Percentiles rank a stretch among this genome's conserved stretches.
These are phyloP conservation scores for Calophaca sinica DNA, from an alignment of 306 rosid genomes.

Conservation along the genomic window DNA sequence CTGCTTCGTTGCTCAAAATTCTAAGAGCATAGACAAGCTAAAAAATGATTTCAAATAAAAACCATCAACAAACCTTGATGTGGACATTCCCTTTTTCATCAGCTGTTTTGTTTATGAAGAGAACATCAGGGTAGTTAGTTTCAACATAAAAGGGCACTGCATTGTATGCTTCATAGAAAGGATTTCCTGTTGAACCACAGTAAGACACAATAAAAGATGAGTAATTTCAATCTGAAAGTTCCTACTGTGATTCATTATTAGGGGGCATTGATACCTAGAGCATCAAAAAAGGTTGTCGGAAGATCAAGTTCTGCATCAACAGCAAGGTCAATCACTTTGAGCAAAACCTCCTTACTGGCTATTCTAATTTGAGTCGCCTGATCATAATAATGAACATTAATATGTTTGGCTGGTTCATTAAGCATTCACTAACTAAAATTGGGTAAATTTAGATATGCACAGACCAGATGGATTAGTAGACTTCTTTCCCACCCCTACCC, in stretches of 20 bases:
- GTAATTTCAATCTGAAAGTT: slow-evolving; percentile 43
- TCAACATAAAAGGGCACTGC: slow-evolving; percentile 61
- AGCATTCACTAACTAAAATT: neutral
- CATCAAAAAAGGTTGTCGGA: slow-evolving; percentile 70
- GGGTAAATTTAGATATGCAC: neutral
- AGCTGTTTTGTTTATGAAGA: slow-evolving; percentile 60
- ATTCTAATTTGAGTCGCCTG: slow-evolving; percentile 90
- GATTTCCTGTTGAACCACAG: slow-evolving; percentile 72
- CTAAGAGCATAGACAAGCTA: slow-evolving; percentile 15
- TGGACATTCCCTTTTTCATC: slow-evolving; percentile 68
- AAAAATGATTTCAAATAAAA: slow-evolving; percentile 24
- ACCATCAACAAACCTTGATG: slow-evolving; percentile 67
- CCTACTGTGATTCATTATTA: slow-evolving; percentile 32
- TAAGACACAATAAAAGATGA: slow-evolving; percentile 39
- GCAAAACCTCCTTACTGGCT: slow-evolving; percentile 63
- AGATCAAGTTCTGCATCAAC: slow-evolving; percentile 78
- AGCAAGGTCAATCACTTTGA: slow-evolving; percentile 71
- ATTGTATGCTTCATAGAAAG: slow-evolving; percentile 79
- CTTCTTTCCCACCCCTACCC: neutral
- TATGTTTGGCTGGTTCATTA: neutral
- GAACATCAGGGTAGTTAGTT: slow-evolving; percentile 79
- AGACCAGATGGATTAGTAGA: slow-evolving; percentile 3
- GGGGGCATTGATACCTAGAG: slow-evolving; percentile 63
- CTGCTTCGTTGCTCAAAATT: slow-evolving; percentile 28
- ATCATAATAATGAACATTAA: slow-evolving; percentile 33